Percentiles rank a stretch among this genome's conserved stretches.
These are phyloP conservation scores for Tardiomyces depauwii DNA, from an alignment of 1,139 yeast species.

Conservation along the genomic window DNA sequence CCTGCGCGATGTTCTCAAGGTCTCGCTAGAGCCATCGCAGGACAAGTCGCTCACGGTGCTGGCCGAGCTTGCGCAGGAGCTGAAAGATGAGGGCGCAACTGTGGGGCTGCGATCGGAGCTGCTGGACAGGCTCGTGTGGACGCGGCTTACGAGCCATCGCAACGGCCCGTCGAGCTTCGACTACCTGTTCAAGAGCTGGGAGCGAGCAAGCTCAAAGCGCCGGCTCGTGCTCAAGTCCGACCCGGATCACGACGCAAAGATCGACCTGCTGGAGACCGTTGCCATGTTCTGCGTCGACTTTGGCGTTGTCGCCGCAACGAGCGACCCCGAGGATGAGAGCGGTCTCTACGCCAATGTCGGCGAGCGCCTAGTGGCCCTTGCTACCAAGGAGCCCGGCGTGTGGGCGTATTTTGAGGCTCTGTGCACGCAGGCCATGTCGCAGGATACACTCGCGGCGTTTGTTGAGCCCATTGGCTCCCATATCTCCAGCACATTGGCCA, in stretches of 20 bases:
- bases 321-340: too few species aligned
- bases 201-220: conserved; percentile 8
- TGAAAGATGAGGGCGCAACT: conserved; percentile 1
- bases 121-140: conserved; percentile 21
- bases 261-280: too few species aligned
- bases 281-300: too few species aligned
- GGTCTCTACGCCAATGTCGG: too few species aligned
- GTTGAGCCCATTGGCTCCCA: conserved; percentile 1
- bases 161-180: conserved; percentile 10
- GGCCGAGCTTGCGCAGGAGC: not conserved
- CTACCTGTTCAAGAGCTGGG: conserved; percentile 16
- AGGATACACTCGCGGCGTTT: not conserved
- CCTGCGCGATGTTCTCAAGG: conserved; percentile 12
- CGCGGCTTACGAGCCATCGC: conserved; percentile 17
- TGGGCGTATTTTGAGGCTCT: not conserved
- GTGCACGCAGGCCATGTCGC: not conserved
- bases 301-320: too few species aligned
- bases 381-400: not conserved
- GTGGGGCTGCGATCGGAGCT: conserved; percentile 10
- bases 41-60: conserved; percentile 2
- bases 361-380: not conserved
- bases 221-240: conserved; percentile 4
- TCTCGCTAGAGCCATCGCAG: conserved; percentile 10
- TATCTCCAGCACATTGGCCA: not conserved
- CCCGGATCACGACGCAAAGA: too few species aligned